phyloP scores from a whole-genome alignment of 2,329 filamentous ascomycete species.

The Mariannaea elegans region DNA sequence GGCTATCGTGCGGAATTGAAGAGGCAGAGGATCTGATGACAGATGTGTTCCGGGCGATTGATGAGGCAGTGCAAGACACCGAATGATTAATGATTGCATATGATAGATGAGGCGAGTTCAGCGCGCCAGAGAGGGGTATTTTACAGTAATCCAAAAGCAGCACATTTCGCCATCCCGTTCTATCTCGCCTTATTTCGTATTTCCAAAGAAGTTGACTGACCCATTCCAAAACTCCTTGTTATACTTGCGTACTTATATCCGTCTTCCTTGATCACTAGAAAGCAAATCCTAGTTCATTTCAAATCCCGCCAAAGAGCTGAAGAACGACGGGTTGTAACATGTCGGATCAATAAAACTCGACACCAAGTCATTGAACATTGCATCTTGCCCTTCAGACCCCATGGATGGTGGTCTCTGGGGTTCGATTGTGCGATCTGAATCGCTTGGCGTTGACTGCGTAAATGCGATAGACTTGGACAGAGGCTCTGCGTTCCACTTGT shows the following conservation, averaged over 20 bases:
- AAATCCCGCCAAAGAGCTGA: not conserved
- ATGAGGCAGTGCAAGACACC: conserved; percentile 69
- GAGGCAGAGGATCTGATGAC: conserved; percentile 83
- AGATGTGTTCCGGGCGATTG: conserved; percentile 84
- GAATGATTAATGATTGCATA: not conserved
- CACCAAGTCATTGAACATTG: not conserved
- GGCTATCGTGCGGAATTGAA: conserved; percentile 93
- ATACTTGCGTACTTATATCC: not conserved
- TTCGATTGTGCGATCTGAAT: not conserved
- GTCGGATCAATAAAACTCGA: conserved; percentile 8
- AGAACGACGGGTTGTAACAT: conserved; percentile 1
- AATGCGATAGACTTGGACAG: conserved; percentile 1
- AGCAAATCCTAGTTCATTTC: not conserved
- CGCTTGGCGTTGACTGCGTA: not conserved
- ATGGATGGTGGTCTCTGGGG: not conserved
- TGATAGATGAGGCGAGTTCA: not conserved
- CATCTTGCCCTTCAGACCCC: not conserved
- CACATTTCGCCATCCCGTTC: no score
- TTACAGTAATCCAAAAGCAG: not conserved
- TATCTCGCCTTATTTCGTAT: no score
- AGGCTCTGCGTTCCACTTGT: conserved; percentile 34
- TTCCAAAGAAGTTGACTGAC: no score
- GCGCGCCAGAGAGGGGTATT: not conserved
- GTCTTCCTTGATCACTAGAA: no score
- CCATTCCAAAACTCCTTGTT: no score